Percentiles rank a stretch among this genome's conserved stretches.
These are phyloP conservation scores for Trichoderma guizhouense DNA, from an alignment of 2,329 filamentous ascomycete species.

Conservation along the genomic window DNA sequence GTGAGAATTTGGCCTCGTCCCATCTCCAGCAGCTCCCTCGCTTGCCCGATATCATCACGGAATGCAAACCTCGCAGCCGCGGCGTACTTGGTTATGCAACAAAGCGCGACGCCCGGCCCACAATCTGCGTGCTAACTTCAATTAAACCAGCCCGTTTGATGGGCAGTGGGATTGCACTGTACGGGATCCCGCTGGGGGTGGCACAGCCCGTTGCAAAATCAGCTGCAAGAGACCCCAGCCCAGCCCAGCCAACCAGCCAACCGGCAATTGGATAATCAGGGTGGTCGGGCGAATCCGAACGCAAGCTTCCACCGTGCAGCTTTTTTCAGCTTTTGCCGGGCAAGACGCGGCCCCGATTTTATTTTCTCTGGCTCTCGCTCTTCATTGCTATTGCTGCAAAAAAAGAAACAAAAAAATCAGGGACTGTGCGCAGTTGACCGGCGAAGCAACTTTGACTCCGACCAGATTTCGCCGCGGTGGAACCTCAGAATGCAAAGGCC, in stretches of 20 bases:
- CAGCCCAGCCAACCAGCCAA: not conserved
- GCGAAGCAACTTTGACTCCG: not conserved
- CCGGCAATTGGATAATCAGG: conserved; percentile 5
- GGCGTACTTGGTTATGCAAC: not conserved
- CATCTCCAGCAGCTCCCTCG: not conserved
- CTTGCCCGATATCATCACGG: not conserved
- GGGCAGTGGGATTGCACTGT: not conserved
- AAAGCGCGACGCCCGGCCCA: not conserved
- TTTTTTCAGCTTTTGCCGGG: not conserved
- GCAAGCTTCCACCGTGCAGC: not conserved
- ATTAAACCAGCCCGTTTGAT: not conserved
- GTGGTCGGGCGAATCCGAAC: not conserved
- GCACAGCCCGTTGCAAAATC: conserved; percentile 3
- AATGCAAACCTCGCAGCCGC: not conserved
- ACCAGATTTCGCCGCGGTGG: not conserved
- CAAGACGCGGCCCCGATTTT: not conserved
- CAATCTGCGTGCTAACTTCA: not conserved
- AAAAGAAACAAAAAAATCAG: not conserved
- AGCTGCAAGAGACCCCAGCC: not conserved
- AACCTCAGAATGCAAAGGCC: not conserved
- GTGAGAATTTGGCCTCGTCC: conserved; percentile 12
- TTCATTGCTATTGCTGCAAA: not conserved
- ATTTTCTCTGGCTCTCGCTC: not conserved
- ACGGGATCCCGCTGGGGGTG: conserved; percentile 4
- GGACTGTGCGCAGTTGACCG: not conserved